Evolutionary conservation across 768 basidiomycete genomes (phyloP).

Genomic region (Mycena latifolia): DNA sequence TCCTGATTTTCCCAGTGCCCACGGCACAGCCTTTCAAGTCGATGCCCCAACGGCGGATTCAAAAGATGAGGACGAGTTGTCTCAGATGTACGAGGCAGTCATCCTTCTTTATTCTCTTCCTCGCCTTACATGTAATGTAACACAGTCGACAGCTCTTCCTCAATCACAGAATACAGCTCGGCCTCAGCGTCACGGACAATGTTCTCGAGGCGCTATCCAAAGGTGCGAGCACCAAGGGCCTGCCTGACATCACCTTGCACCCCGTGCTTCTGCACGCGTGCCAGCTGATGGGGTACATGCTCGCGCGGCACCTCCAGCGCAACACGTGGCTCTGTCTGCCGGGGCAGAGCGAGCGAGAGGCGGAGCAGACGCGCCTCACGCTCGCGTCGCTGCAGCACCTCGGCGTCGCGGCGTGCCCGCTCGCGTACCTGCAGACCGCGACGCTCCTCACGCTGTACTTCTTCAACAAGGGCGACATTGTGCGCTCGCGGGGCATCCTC

Average conservation of each 20-base stretch:
- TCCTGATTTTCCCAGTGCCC: background rate
- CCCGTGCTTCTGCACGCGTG: slow-evolving; percentile 13
- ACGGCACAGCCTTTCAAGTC: background rate
- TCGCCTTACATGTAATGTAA: too few relatives aligned
- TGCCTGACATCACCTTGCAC: background rate
- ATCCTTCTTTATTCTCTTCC: too few relatives aligned
- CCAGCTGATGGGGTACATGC: slow-evolving; percentile 20
- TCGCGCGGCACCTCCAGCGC: slow-evolving; percentile 5
- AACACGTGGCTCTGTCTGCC: slow-evolving; percentile 10
- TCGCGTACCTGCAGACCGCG: slow-evolving; percentile 15
- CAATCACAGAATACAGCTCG: slow-evolving; percentile 8
- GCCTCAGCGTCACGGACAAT: slow-evolving; percentile 2
- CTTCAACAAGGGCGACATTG: slow-evolving; percentile 25
- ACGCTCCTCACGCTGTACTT: slow-evolving; percentile 19
- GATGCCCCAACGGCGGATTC: background rate
- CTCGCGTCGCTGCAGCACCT: background rate
- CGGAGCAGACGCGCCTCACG: background rate
- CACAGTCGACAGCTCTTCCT: slow-evolving; percentile 26
- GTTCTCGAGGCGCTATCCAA: background rate
- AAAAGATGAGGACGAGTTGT: slow-evolving; percentile 8
- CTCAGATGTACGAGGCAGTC: slow-evolving; percentile 9
- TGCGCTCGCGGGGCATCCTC: slow-evolving; percentile 3
- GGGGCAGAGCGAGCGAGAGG: slow-evolving; percentile 6
- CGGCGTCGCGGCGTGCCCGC: background rate
- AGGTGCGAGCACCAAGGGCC: background rate